A percentile compares a stretch with the other conserved stretches of the same genome.
Conservation (phyloP, 352 stramenopile species). For the Pythium dissimile region DNA sequence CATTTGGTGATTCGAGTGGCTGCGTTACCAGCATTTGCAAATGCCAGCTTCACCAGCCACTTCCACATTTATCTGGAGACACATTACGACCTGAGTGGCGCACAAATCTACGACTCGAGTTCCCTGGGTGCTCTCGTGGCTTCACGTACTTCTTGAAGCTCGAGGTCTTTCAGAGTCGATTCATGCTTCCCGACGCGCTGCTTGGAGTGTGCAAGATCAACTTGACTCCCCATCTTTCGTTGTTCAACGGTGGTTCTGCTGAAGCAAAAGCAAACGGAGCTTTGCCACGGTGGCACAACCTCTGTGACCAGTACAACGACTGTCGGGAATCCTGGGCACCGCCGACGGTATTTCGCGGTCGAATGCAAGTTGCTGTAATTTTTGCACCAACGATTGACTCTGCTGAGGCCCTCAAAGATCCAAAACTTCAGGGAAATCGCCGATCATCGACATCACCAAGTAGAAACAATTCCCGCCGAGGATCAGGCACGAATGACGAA, state of each 20-base stretch:
- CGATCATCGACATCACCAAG: neutral
- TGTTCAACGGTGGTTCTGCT: conserved; percentile 66
- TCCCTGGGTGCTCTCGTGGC: conserved; percentile 66
- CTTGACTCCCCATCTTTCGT: conserved; percentile 73
- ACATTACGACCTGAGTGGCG: conserved; percentile 59
- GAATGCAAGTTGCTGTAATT: conserved; percentile 75
- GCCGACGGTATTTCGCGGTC: conserved; percentile 74
- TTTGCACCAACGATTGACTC: conserved; percentile 67
- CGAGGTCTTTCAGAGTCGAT: conserved; percentile 81
- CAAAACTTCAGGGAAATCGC: conserved; percentile 37
- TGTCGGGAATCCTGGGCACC: conserved; percentile 83
- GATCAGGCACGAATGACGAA: conserved; percentile 27
- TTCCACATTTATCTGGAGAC: conserved; percentile 21
- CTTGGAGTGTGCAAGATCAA: conserved; percentile 86
- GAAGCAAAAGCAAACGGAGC: conserved; percentile 80
- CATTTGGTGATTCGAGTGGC: conserved; percentile 66
- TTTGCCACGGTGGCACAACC: conserved; percentile 76
- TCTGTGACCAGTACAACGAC: conserved; percentile 87
- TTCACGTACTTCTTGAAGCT: conserved; percentile 80
- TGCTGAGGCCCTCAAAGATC: conserved; percentile 38
- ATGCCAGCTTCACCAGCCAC: conserved; percentile 23
- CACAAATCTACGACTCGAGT: conserved; percentile 73
- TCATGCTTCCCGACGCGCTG: conserved; percentile 76
- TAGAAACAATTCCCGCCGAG: conserved; percentile 15
- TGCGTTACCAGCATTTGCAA: conserved; percentile 80